These are phyloP conservation scores for Penicillium tannophilum DNA, from an alignment of 495 filamentous ascomycete genomes.

Conservation along the genomic window DNA sequence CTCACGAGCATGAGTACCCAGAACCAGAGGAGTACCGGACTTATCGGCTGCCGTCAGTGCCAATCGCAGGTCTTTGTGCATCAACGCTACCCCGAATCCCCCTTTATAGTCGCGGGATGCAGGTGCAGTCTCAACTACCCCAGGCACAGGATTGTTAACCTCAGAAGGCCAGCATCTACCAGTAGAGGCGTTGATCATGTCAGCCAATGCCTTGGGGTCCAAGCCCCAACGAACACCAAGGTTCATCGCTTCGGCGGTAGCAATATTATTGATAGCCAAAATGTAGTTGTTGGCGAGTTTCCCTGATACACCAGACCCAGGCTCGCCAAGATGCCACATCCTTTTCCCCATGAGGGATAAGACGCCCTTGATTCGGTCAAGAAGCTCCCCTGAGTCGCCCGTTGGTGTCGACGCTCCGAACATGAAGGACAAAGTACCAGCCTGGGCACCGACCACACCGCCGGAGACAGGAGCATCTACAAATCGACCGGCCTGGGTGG, in stretches of 20 bases:
- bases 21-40: constrained; percentile 63
- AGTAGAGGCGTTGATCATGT: constrained; percentile 82
- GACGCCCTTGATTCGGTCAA: constrained; percentile 62
- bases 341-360: constrained; percentile 80
- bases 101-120: constrained; percentile 74
- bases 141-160: constrained; percentile 89
- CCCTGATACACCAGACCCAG: constrained; percentile 77
- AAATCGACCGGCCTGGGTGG: constrained; percentile 59
- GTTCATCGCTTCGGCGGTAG: constrained; percentile 91
- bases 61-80: constrained; percentile 80
- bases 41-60: constrained; percentile 73
- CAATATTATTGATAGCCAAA: constrained; percentile 89
- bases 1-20: constrained; percentile 63
- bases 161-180: constrained; percentile 92
- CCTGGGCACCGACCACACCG: constrained; percentile 78
- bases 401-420: constrained; percentile 62
- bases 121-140: constrained; percentile 73
- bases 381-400: constrained; percentile 37
- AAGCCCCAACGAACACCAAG: constrained; percentile 83
- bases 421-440: constrained; percentile 84
- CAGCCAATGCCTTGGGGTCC: constrained; percentile 74
- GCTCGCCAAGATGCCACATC: constrained; percentile 76
- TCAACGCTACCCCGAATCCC: constrained; percentile 80
- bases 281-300: constrained; percentile 96
- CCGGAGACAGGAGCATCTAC: constrained; percentile 85